phyloP scores from a whole-genome alignment of 768 basidiomycete species.

The Baorangia bicolor region DNA sequence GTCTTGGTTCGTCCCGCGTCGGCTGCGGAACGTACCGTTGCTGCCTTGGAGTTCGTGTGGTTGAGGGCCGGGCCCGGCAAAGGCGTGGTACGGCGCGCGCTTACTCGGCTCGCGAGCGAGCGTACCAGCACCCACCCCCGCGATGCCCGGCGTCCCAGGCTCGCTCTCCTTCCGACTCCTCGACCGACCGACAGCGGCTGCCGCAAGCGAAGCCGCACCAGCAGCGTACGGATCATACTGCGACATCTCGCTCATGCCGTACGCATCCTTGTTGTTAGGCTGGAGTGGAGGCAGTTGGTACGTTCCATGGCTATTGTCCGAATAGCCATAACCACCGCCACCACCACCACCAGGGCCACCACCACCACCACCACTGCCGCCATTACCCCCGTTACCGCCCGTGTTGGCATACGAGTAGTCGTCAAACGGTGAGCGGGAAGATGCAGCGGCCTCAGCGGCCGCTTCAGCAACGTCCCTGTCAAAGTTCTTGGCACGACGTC shows the following conservation, averaged over 20 bases:
- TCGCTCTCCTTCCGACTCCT: conserved; percentile 31
- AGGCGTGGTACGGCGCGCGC: conserved; percentile 39
- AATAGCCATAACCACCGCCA: conserved; percentile 37
- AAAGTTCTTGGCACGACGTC: conserved; percentile 61
- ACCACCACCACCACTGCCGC: conserved; percentile 24
- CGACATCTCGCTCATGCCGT: conserved; percentile 51
- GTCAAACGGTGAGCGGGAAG: conserved; percentile 51
- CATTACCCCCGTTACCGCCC: conserved; percentile 18
- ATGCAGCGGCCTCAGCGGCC: conserved; percentile 59
- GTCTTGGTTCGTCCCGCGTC: conserved; percentile 25
- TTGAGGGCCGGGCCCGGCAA: conserved; percentile 33
- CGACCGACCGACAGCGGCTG: conserved; percentile 20
- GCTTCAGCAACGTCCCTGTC: conserved; percentile 76
- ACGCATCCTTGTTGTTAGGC: conserved; percentile 41
- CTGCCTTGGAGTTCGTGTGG: conserved; percentile 17
- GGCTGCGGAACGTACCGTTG: conserved; percentile 17
- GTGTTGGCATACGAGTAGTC: conserved; percentile 37
- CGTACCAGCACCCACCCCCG: conserved; percentile 35
- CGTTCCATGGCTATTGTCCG: conserved; percentile 58
- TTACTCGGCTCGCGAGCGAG: conserved; percentile 29
- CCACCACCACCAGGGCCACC: conserved; percentile 29
- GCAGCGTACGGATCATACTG: conserved; percentile 38
- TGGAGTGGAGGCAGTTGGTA: conserved; percentile 47
- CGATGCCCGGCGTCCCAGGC: conserved; percentile 41
- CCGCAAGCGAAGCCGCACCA: conserved; percentile 20